A percentile compares a stretch with the other conserved stretches of the same genome.
These are phyloP conservation scores for Lachancea kluyveri DNA, from an alignment of 805 yeast species.

Conservation along the genomic window DNA sequence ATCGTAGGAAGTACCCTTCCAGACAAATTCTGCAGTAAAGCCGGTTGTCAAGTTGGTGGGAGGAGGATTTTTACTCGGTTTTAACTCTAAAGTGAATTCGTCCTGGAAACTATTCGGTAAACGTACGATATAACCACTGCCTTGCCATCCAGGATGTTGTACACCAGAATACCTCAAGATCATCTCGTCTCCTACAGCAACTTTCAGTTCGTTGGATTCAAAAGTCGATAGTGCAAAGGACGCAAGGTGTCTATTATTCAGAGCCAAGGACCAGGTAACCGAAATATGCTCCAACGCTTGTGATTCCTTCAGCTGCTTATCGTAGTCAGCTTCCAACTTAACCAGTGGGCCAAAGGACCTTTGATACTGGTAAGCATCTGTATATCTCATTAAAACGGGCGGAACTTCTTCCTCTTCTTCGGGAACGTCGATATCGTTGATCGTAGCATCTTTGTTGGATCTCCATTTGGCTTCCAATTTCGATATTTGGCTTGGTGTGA, in stretches of 20 bases:
- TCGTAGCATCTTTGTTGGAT: conserved; percentile 59
- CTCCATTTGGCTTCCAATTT: conserved; percentile 81
- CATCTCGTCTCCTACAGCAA: conserved; percentile 83
- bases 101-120: conserved; percentile 63
- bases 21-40: conserved; percentile 79
- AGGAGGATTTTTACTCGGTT: conserved; percentile 33
- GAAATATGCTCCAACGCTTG: conserved; percentile 68
- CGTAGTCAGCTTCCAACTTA: conserved; percentile 75
- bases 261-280: conserved; percentile 67
- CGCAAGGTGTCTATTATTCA: conserved; percentile 60
- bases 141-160: conserved; percentile 60
- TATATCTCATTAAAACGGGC: conserved; percentile 71
- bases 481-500: conserved; percentile 58
- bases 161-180: conserved; percentile 56
- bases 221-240: conserved; percentile 62
- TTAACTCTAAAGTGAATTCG: conserved; percentile 66
- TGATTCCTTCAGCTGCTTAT: conserved; percentile 65
- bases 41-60: conserved; percentile 57
- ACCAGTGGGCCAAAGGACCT: conserved; percentile 79
- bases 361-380: conserved; percentile 81
- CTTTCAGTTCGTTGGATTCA: conserved; percentile 58
- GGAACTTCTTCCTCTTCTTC: conserved; percentile 53
- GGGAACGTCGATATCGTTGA: conserved; percentile 54
- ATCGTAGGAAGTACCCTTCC: conserved; percentile 80
- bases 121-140: conserved; percentile 63